Evolutionary conservation across 2,329 filamentous ascomycete species (phyloP).

Genomic region (Lizonia empirigonia): DNA sequence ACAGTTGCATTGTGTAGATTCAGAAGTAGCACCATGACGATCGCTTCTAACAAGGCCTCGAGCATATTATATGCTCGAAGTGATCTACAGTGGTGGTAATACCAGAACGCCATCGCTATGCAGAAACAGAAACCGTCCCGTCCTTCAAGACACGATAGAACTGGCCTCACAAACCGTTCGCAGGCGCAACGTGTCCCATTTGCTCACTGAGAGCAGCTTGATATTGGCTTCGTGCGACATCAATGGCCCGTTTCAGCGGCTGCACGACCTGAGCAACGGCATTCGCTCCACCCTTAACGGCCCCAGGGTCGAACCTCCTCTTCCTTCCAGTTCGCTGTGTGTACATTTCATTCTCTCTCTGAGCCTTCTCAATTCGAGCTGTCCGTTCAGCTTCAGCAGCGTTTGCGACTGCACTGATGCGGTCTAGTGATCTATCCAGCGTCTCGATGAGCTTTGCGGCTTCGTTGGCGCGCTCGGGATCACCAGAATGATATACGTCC

Average conservation of each 20-base stretch:
- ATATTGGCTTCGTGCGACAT: conserved; percentile 73
- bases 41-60: not conserved
- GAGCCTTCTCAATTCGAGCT: conserved; percentile 68
- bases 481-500: conserved; percentile 87
- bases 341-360: conserved; percentile 72
- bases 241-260: conserved; percentile 73
- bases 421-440: conserved; percentile 73
- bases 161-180: not conserved
- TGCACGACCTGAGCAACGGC: conserved; percentile 78
- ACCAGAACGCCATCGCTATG: conserved; percentile 43
- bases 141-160: not conserved
- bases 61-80: not conserved
- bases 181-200: conserved; percentile 27
- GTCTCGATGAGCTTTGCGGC: conserved; percentile 83
- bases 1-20: not conserved
- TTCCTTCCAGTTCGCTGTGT: conserved; percentile 76
- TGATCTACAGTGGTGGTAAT: not conserved
- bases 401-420: conserved; percentile 79
- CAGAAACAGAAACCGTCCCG: conserved; percentile 17
- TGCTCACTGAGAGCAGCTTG: conserved; percentile 70
- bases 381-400: conserved; percentile 78
- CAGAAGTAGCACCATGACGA: not conserved
- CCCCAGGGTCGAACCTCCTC: conserved; percentile 69
- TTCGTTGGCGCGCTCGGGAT: conserved; percentile 79
- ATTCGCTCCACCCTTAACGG: conserved; percentile 74